Evolutionary conservation across 1,139 yeast genomes (phyloP), one percentile per base, ranked within the genome.

Genomic region (Scheffersomyces insectosa): DNA sequence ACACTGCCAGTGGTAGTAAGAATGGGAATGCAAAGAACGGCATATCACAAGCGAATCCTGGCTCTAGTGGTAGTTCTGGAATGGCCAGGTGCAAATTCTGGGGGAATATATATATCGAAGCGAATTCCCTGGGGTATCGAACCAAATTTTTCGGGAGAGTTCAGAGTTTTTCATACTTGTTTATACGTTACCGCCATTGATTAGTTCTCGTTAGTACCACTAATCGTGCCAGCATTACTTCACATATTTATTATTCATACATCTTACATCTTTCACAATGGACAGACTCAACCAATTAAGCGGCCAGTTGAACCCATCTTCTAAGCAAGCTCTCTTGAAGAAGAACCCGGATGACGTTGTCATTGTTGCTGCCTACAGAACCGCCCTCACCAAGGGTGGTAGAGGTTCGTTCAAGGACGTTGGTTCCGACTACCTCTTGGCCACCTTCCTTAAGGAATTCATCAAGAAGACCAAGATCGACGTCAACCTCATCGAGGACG

Each of bases 311-410:
- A 63, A 66, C 43, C 75, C 81, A 30, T 65, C 71, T 42, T 58
- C 83, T 42, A 68, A 72, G 56, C 73, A 71, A 57, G 56, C 75
- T 16, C 52, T 72, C 39, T 58, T 58, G 46, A 77, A 79, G 50
- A 85, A 87, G 70, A 77, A 79, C 66, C 85, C 93, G 28, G 90
- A 87, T 56, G 97, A 89, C 62, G 95, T 88, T 30, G 96, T 89
- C 40, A 82, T 89, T 50, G 88, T 87, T 38, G 87, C 81, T 40
- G 96, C 97, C 40, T 84, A 87, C 75, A 82, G 98, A 72, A 86
- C 97, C 7, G 95, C 97, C 35, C 75, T 88, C 52, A 82, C 96
- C 49, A 88, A 82, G 68, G 97, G 93, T 37, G 89, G 91, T 52
- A 84, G 80, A 65, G 97, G 97, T 45, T 71, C 76, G 13, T 86